Evolutionary conservation across 805 yeast species (phyloP).

Genomic region (Dipodascopsis uninucleata): DNA sequence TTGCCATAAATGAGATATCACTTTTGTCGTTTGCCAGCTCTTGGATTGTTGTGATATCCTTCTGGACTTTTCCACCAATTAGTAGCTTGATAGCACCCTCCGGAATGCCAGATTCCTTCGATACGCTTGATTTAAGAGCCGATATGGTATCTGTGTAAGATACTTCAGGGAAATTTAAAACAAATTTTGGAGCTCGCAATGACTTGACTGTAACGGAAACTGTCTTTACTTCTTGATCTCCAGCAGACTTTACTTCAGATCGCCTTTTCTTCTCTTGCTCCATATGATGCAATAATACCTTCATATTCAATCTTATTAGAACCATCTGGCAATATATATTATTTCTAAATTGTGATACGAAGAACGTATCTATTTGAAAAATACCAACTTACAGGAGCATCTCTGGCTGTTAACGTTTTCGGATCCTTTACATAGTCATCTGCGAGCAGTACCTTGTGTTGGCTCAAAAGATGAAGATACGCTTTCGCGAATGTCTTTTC

Average conservation of each 20-base stretch:
- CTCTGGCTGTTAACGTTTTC: conserved; percentile 4
- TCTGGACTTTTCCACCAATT: conserved; percentile 21
- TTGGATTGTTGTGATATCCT: conserved; percentile 17
- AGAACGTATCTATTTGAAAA: neutral
- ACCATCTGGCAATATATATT: neutral
- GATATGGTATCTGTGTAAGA: conserved; percentile 16
- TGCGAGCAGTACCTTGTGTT: conserved; percentile 7
- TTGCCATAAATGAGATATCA: conserved; percentile 19
- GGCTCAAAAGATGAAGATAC: conserved; percentile 16
- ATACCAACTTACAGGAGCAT: conserved; percentile 10
- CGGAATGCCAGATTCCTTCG: conserved; percentile 7
- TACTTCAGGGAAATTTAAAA: conserved; percentile 2
- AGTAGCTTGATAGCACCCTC: conserved; percentile 11
- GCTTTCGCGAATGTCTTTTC: conserved; percentile 23
- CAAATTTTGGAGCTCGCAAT: conserved; percentile 24
- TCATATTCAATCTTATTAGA: neutral
- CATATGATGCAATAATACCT: conserved; percentile 21
- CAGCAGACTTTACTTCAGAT: neutral
- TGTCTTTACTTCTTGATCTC: neutral
- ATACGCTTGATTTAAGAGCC: conserved; percentile 9
- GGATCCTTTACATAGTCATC: conserved; percentile 19
- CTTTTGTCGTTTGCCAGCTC: conserved; percentile 21
- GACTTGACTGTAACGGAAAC: conserved; percentile 21
- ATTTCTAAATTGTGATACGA: too few species aligned
- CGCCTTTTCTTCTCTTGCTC: conserved; percentile 12